Base-by-base conservation (phyloP, 1,139 yeast genomes). In the Geotrichum fermentans region DNA sequence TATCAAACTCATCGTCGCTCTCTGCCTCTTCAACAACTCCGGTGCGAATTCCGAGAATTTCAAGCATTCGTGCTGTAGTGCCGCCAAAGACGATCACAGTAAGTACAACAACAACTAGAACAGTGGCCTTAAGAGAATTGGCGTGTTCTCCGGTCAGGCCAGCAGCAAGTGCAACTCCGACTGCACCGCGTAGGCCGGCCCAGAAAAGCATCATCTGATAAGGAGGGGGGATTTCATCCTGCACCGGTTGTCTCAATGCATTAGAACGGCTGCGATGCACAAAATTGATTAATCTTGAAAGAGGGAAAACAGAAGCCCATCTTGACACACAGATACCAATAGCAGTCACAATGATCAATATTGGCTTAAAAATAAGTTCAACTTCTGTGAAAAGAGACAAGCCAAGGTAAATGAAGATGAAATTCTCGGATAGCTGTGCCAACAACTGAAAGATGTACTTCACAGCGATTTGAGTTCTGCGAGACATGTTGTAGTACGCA, bases 161-260 rank as follows among this genome's bases (percentile, higher is more conserved):
- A 80, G 95, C 90, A 0, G 98, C 98, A 61, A 94, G 75, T 0
- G 98, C 99, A 2, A 94, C 99, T 57, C 99, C 99, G 32, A 94
- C 99, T 0, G 99, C 99, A 52, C 99, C 99, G 62, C 99, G 76
- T 52, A 94, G 73, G 4, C 99, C 99, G 1, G 98, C 98, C 99
- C 99, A 94, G 67, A 94, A 94, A 43, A 94, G 87, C 98, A 94
- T 92, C 88, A 90, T 88, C 69, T 94, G 98, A 66, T 94, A 94
- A 52, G 86, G 88, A 59, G 88, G 94, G 20, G 96, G 92, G 53
- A 94, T 89, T 68, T 90, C 97, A 59, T 90, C 97, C 1, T 86
- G 84, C n/a, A 74, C 69, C 4, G 77, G 64, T 33, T 71, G 35
- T 46, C 51, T 10, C 38, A 50, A 55, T 3, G 67, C 53, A 22